Evolutionary conservation across 805 yeast genomes (phyloP), one percentile per base, ranked within the genome.

Genomic region (Candida peoriensis): DNA sequence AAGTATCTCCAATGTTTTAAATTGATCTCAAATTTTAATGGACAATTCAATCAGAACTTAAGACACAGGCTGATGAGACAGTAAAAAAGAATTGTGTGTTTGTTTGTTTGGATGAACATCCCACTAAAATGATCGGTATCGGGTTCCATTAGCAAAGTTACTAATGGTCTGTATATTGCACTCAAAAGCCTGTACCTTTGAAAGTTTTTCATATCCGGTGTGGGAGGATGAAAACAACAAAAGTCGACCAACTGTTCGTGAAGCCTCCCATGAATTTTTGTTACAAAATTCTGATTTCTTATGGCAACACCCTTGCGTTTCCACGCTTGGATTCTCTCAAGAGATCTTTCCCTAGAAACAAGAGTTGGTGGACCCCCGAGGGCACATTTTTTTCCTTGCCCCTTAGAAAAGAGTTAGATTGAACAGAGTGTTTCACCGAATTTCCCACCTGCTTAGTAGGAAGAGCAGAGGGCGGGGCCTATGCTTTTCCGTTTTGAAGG

Each of bases 361-460:
- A 18, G n/a, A n/a, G n/a, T n/a, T n/a, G n/a, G n/a, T 23, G 11
- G 11, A 23, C 25, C 25, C 25, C 5, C 3, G 15, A 8, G 25
- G n/a, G n/a, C 8, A n/a, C n/a, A n/a, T n/a, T n/a, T n/a, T n/a
- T n/a, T n/a, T n/a, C n/a, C n/a, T n/a, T n/a, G n/a, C n/a, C n/a
- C 4, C 26, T 16, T 7, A 5, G 5, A 19, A 12, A 16, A 13
- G n/a, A 16, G 20, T 28, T 18, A 19, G 24, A 38, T 19, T 52
- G 68, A 71, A 63, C 64, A 72, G 74, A 42, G 76, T 44, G 74
- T 52, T 67, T 65, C 78, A 72, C 78, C 78, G 78, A 72, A 72
- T 72, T 72, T 72, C 78, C 78, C 78, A 72, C 78, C 60, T 54
- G 57, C 47, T 9, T 18, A 18, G n/a, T 5, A 3, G 20, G 26